phyloP scores from a whole-genome alignment of 1,284 basidiomycete species.

The Phellopilus nigrolimitatus region DNA sequence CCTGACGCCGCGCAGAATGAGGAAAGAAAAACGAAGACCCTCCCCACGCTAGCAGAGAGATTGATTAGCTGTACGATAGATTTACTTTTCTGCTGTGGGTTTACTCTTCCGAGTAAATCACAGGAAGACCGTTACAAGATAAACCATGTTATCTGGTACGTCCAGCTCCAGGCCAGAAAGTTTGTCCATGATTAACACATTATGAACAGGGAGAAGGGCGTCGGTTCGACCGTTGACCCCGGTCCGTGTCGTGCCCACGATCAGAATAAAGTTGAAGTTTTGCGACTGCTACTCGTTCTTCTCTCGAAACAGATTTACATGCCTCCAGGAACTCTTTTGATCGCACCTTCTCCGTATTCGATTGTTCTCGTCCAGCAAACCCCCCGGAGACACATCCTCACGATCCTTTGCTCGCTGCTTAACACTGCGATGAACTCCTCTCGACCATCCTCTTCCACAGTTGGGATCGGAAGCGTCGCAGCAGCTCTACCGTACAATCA shows the following conservation, averaged over 20 bases:
- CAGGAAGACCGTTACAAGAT: conserved; percentile 82
- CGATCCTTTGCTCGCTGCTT: conserved; percentile 84
- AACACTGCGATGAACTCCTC: conserved; percentile 82
- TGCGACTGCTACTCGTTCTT: conserved; percentile 79
- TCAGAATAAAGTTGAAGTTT: conserved; percentile 79
- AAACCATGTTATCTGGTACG: conserved; percentile 80
- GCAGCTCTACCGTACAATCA: conserved; percentile 83
- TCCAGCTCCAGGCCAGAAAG: conserved; percentile 14
- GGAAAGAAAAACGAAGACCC: conserved; percentile 37
- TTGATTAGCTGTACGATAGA: conserved; percentile 78
- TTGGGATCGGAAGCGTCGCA: conserved; percentile 53
- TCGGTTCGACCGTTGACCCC: conserved; percentile 75
- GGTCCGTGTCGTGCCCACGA: conserved; percentile 68
- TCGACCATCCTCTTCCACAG: conserved; percentile 37
- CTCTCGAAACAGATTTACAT: conserved; percentile 86
- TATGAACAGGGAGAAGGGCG: conserved; percentile 79
- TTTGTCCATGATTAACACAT: neutral
- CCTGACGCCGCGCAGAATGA: conserved; percentile 15
- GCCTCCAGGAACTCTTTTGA: conserved; percentile 64
- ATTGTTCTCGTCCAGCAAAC: conserved; percentile 73
- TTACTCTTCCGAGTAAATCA: conserved; percentile 77
- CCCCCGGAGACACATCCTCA: conserved; percentile 77
- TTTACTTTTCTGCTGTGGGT: conserved; percentile 86
- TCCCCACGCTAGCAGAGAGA: conserved; percentile 75
- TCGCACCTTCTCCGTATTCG: conserved; percentile 69